These are phyloP conservation scores for Tuber magnatum DNA, from an alignment of 495 filamentous ascomycete species.

Conservation along the genomic window DNA sequence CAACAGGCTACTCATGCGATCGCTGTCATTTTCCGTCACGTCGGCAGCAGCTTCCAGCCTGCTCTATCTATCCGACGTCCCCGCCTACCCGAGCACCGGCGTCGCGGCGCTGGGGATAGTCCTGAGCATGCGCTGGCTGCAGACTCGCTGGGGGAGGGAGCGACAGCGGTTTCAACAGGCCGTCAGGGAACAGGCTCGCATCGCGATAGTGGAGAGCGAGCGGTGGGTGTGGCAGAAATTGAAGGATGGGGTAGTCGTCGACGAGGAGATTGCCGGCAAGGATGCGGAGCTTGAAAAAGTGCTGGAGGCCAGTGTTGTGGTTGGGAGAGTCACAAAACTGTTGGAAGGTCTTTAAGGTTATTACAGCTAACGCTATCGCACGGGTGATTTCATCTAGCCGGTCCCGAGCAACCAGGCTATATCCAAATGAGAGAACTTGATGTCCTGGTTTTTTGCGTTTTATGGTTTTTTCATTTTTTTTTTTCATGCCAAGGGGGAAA, in stretches of 20 bases:
- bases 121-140: slow-evolving; percentile 65
- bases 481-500: background rate
- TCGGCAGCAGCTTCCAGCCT: slow-evolving; percentile 47
- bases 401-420: background rate
- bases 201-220: slow-evolving; percentile 64
- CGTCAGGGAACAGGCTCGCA: slow-evolving; percentile 72
- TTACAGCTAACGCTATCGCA: background rate
- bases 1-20: slow-evolving; percentile 68
- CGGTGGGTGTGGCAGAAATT: slow-evolving; percentile 54
- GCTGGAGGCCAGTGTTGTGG: slow-evolving; percentile 8
- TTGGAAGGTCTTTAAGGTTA: slow-evolving; percentile 10
- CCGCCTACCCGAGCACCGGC: slow-evolving; percentile 67
- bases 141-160: slow-evolving; percentile 69
- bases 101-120: slow-evolving; percentile 72
- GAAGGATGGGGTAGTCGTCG: slow-evolving; percentile 45
- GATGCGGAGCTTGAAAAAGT: slow-evolving; percentile 49
- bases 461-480: too few relatives aligned
- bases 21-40: slow-evolving; percentile 58
- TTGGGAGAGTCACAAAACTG: slow-evolving; percentile 14
- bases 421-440: background rate
- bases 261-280: slow-evolving; percentile 48
- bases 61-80: slow-evolving; percentile 37
- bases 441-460: too few relatives aligned
- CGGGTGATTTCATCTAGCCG: background rate
- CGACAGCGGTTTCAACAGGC: slow-evolving; percentile 65